Conservation (phyloP, 139 green algal species). For the Tetratostichococcus sp. region DNA sequence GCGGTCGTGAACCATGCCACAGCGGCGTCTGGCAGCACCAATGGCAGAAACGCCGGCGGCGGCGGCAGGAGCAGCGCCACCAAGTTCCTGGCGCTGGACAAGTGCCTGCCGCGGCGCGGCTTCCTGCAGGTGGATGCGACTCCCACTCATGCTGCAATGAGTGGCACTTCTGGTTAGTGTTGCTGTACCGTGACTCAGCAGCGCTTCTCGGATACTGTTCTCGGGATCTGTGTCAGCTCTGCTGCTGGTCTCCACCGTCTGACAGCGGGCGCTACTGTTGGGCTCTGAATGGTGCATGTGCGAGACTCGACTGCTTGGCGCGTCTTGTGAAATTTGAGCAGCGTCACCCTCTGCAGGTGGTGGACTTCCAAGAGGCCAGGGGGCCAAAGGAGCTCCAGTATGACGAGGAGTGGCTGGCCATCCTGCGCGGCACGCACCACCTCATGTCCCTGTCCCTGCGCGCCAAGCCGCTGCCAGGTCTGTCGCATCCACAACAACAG, state of each 20-base stretch:
- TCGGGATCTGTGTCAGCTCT: too few species aligned
- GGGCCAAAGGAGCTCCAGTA: conserved; percentile 75
- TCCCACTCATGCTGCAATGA: too few species aligned
- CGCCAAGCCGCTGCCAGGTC: conserved; percentile 26
- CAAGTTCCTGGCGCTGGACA: conserved; percentile 97
- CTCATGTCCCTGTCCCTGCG: conserved; percentile 44
- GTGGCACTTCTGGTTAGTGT: too few species aligned
- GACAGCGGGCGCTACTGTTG: too few species aligned
- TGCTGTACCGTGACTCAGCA: too few species aligned
- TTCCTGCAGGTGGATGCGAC: conserved; percentile 97
- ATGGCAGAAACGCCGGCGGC: too few species aligned
- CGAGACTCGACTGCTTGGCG: too few species aligned
- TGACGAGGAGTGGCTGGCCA: conserved; percentile 90
- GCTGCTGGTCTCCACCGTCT: too few species aligned
- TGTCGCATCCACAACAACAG: not conserved
- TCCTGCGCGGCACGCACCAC: conserved; percentile 70
- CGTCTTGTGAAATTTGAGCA: too few species aligned
- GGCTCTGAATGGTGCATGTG: too few species aligned
- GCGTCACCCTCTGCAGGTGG: conserved; percentile 52
- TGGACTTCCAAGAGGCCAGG: conserved; percentile 59
- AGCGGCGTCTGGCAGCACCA: not conserved
- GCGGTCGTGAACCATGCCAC: conserved; percentile 74
- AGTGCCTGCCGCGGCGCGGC: conserved; percentile 86
- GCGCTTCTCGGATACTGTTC: too few species aligned
- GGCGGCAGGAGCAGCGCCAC: not conserved